These are phyloP conservation scores for Halocafeteria seosinensis DNA, from an alignment of 108 stramenopile species.

Conservation along the genomic window DNA sequence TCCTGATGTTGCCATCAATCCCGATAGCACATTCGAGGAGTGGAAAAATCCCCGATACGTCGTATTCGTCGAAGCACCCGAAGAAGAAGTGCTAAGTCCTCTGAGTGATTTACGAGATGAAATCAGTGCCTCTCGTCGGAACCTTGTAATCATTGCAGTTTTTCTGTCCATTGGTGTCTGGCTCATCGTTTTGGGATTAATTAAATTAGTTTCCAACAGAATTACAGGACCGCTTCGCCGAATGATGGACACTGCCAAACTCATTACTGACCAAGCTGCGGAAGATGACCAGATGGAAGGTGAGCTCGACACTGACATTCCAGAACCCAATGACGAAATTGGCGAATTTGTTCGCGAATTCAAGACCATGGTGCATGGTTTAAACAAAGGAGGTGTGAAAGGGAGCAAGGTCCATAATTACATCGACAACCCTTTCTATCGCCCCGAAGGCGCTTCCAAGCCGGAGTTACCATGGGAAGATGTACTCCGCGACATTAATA, in stretches of 20 bases:
- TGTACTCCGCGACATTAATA: no score
- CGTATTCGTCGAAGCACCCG: neutral
- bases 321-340: neutral
- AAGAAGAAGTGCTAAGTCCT: neutral
- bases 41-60: no score
- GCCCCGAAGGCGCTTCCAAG: no score
- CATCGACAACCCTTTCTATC: no score
- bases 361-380: neutral
- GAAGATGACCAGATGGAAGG: no score
- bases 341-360: neutral
- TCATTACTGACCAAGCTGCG: neutral
- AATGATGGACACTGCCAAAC: neutral
- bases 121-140: neutral
- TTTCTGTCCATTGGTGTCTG: neutral
- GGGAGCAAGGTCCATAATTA: no score
- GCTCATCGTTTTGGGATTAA: neutral
- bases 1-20: neutral
- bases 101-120: neutral
- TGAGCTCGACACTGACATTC: neutral
- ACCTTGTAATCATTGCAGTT: neutral
- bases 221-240: neutral
- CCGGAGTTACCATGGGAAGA: no score
- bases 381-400: neutral
- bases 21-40: neutral
- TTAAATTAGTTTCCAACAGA: neutral